Percentiles rank a stretch among this genome's conserved stretches.
phyloP scores from a whole-genome alignment of 352 stramenopile species.

The Elongisporangium prolatum region DNA sequence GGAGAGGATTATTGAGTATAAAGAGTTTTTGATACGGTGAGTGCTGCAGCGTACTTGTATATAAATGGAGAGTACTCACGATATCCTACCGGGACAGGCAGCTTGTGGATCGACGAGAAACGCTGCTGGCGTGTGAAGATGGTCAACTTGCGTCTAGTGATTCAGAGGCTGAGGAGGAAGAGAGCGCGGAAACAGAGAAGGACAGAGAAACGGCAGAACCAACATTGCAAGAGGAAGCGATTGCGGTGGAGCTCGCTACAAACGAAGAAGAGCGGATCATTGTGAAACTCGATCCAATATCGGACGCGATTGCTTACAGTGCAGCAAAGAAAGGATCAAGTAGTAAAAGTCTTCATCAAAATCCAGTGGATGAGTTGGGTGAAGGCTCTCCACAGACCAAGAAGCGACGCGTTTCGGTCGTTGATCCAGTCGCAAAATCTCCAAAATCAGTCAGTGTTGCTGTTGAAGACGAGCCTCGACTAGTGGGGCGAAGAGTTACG shows the following conservation, averaged over 20 bases:
- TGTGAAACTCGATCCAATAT: not conserved
- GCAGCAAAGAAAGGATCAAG: not conserved
- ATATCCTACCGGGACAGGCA: slow-evolving; percentile 25
- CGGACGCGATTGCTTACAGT: not conserved
- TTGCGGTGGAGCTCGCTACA: not conserved
- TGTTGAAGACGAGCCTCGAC: not conserved
- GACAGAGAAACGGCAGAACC: slow-evolving; percentile 9
- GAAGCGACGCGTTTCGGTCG: not conserved
- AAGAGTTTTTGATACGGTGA: slow-evolving; percentile 60
- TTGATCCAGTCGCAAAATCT: not conserved
- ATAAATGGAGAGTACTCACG: not conserved
- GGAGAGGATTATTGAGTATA: slow-evolving; percentile 71
- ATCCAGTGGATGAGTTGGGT: not conserved
- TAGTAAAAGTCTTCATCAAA: not conserved
- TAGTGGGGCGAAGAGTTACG: slow-evolving; percentile 12
- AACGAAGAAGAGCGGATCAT: not conserved
- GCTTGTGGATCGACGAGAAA: slow-evolving; percentile 51
- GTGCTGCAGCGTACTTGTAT: slow-evolving; percentile 11
- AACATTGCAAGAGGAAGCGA: not conserved
- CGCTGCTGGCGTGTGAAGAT: slow-evolving; percentile 13
- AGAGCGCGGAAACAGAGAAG: slow-evolving; percentile 2
- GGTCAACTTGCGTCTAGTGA: not conserved
- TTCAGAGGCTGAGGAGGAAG: slow-evolving; percentile 8
- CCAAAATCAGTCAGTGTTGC: not conserved
- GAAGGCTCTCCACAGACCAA: not conserved